These are phyloP conservation scores for Ligustrum vulgare DNA, from an alignment of 257 asterid genomes.

Conservation along the genomic window DNA sequence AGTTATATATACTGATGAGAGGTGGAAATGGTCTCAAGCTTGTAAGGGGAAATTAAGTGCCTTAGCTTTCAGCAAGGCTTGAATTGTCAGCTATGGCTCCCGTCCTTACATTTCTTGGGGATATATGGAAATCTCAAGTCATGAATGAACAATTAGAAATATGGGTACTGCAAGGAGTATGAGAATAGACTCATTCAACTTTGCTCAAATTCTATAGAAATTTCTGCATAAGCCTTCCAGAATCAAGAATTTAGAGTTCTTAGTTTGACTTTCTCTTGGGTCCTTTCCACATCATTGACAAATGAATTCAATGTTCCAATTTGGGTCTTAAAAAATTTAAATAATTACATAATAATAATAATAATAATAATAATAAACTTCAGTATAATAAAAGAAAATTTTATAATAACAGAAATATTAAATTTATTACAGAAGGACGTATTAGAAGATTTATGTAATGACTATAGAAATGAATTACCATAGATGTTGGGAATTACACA, in stretches of 20 bases:
- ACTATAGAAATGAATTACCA: no score
- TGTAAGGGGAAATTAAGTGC: not conserved
- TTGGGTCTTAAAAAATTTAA: no score
- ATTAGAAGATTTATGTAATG: no score
- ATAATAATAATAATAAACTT: no score
- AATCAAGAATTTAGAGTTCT: not conserved
- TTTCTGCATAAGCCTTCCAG: not conserved
- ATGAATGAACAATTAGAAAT: not conserved
- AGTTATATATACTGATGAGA: not conserved
- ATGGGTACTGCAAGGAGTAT: not conserved
- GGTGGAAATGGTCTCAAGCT: not conserved
- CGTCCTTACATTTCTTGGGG: not conserved
- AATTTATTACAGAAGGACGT: no score
- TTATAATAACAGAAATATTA: no score
- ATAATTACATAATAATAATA: no score
- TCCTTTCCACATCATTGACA: not conserved
- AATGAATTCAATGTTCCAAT: no score
- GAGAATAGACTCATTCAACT: not conserved
- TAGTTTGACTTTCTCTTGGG: not conserved
- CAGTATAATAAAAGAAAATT: no score
- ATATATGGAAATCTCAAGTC: no score
- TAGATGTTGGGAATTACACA: no score
- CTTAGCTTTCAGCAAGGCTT: not conserved
- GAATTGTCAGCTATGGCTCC: not conserved
- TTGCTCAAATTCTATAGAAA: not conserved